Base-by-base conservation (phyloP, 306 rosid genomes). In the Dryas octopetala region DNA sequence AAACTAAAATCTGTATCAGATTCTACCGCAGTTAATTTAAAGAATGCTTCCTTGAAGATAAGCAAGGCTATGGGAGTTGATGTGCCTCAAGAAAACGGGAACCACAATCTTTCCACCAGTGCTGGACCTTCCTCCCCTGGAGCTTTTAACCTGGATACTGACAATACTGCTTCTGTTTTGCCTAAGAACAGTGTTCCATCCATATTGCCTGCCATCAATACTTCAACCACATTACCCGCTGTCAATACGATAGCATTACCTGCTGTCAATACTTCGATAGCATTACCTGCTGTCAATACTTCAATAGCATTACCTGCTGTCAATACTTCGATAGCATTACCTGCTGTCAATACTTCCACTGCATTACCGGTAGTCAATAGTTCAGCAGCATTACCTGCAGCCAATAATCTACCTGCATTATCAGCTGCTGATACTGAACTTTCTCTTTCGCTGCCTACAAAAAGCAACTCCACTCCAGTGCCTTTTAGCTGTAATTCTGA, bases 31-130 rank as follows among this genome's bases (percentile, higher is more conserved):
- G 65, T 86, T 71, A 88, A 82, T 80, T 76, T 94, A 71, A 94
- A 90, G 84, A 88, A 67, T 66, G 88, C 90, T 74, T 87, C 98
- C 70, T 63, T 86, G 80, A 88, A 87, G 76, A 82, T 90, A 85
- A 90, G 90, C 67, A 91, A 94, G 83, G 85, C 91, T 46, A 74
- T 82, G 80, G 90, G 91, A 82, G 81, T 83, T 82, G 87, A 87
- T 76, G 77, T 83, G 77, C 85, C 86, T 74, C 88, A 87, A 69
- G 91, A 86, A 65, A 83, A 75, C 58, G 81, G 78, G 19, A 83
- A 80, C 74, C 76, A 76, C 61, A 76, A 78, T 78, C 78, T 78
- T 74, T 76, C 91, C 73, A 57, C 90, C 70, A 85, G 55, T 52
- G 79, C 80, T 7, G 85, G 79, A 67, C 73, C 89, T 59, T 76